Conservation (phyloP, 345 rosid genomes). For the Populus tremula region DNA sequence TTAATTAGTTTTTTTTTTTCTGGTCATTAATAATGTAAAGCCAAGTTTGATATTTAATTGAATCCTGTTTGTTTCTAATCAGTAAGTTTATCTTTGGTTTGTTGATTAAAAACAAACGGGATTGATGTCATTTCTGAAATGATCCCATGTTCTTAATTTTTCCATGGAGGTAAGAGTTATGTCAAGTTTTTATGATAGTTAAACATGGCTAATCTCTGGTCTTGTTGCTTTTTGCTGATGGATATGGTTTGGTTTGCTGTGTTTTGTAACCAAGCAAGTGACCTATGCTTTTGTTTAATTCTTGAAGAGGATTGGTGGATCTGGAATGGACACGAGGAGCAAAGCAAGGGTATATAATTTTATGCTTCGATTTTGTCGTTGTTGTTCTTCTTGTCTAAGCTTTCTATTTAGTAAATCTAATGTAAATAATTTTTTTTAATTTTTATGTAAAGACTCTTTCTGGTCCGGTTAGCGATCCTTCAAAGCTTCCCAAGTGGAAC, state of each 20-base stretch:
- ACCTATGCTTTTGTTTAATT: not conserved
- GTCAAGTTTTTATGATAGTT: not conserved
- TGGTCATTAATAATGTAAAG: not conserved
- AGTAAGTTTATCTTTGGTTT: not conserved
- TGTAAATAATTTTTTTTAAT: not conserved
- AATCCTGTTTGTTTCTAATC: not conserved
- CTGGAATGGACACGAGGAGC: constrained; percentile 34
- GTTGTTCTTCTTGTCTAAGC: not conserved
- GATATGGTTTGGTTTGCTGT: not conserved
- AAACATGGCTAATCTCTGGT: not conserved
- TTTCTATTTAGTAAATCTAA: no score
- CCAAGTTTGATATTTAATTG: not conserved
- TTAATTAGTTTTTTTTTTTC: not conserved
- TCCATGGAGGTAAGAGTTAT: not conserved
- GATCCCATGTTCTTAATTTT: not conserved
- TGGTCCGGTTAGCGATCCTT: constrained; percentile 26
- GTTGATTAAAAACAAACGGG: not conserved
- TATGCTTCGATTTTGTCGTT: not conserved
- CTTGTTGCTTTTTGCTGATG: no score
- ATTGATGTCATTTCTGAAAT: not conserved
- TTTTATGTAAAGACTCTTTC: constrained; percentile 11
- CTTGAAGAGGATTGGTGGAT: constrained; percentile 32
- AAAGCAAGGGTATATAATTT: constrained; percentile 26
- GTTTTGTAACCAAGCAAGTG: not conserved
- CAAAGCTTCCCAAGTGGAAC: constrained; percentile 27